Base-by-base conservation (phyloP, 2,329 filamentous ascomycete genomes). In the Pleomassaria siparia region DNA sequence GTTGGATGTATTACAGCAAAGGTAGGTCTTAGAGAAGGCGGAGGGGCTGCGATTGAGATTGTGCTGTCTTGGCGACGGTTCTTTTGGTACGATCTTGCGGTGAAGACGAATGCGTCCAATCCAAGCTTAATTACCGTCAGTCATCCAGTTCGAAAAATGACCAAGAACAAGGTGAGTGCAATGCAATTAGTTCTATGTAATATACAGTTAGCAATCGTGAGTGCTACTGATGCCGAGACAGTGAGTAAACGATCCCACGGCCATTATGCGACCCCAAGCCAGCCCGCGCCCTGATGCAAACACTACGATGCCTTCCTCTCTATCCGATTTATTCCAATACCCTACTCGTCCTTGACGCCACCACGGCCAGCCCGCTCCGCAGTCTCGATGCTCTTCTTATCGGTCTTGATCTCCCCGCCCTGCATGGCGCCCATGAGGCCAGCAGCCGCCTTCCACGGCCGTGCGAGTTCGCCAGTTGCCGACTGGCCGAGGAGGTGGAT, bases 401-500 rank as follows among this genome's bases (percentile, higher is more conserved):
- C 94, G 71, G 88, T 95, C 81, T 95, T 91, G 59, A 88, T 83
- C 60, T 87, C 81, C 24, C 81, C 78, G 56, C 82, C 82, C 74
- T 86, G 82, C 72, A 91, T 82, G 52, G 85, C 84, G 60, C 83
- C 84, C 87, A 95, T 91, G 72, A 97, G 82, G 44, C 91, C 91
- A 52, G 82, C 86, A 51, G 81, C 74, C 42, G 85, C 81, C 86
- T 97, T 99, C 87, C 95, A 99, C 55, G 94, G 94, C 53, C 94
- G 83, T 83, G 95, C 94, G 61, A 99, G 83, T 57, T 99, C 94
- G 45, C 92, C 94, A 48, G 79, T 83, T 32, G 94, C 92, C 30
- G 92, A 84, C 74, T 94, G 80, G 66, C 91, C 91, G 56, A 91
- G 88, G 56, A 99, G 61, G 76, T 97, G 88, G 68, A 99, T 92